Evolutionary conservation across 2,329 filamentous ascomycete genomes (phyloP).

Genomic region (Plenodomus lindquistii): DNA sequence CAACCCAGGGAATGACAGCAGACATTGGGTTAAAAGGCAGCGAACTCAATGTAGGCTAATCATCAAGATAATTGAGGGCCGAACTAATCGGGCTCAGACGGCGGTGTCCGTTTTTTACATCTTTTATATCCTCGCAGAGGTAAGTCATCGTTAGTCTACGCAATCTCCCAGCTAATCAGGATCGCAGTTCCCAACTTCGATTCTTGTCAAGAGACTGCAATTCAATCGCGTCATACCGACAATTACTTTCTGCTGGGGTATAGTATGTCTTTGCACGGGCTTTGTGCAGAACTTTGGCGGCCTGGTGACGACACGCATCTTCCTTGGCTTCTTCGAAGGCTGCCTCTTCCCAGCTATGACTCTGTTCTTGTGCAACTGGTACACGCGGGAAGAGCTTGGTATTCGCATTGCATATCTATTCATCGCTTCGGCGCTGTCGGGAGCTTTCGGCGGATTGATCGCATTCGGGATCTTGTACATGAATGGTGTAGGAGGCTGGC

Average conservation of each 20-base stretch:
- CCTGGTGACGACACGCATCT: constrained; percentile 23
- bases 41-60: constrained; percentile 29
- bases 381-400: constrained; percentile 35
- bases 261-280: constrained; percentile 37
- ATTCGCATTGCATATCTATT: constrained; percentile 36
- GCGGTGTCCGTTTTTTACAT: constrained; percentile 43
- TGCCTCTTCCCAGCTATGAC: constrained; percentile 40
- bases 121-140: constrained; percentile 42
- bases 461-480: constrained; percentile 36
- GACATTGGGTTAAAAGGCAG: constrained; percentile 31
- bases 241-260: constrained; percentile 61
- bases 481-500: constrained; percentile 28
- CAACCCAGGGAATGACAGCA: constrained; percentile 39
- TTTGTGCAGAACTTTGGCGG: constrained; percentile 26
- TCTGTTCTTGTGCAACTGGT: constrained; percentile 37
- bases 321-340: constrained; percentile 38
- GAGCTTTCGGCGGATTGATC: constrained; percentile 35
- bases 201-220: constrained; percentile 38
- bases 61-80: neutral
- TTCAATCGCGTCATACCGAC: constrained; percentile 39
- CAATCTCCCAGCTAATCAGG: neutral
- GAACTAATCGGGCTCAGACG: constrained; percentile 18
- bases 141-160: constrained; percentile 1
- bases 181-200: constrained; percentile 35
- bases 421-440: constrained; percentile 30